These are phyloP conservation scores for Turnera subulata DNA, from an alignment of 345 rosid species.

Conservation along the genomic window DNA sequence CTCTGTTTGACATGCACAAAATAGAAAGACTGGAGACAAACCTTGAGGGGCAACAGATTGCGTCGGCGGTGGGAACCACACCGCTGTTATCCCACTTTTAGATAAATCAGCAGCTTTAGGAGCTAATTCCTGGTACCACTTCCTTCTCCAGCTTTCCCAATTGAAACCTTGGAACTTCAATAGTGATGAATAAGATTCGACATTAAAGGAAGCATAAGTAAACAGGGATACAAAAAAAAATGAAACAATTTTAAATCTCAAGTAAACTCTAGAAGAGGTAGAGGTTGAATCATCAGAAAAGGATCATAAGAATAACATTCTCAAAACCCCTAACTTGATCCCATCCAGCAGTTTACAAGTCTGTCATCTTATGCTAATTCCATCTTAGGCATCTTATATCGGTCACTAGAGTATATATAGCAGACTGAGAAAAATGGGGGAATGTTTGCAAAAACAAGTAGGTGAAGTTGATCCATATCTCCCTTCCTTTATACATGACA, in stretches of 20 bases:
- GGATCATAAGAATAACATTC: not conserved
- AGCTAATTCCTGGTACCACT: slow-evolving; percentile 46
- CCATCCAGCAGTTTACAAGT: not conserved
- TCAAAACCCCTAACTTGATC: not conserved
- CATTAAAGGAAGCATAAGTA: not conserved
- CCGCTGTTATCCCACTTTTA: slow-evolving; percentile 37
- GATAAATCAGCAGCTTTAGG: slow-evolving; percentile 46
- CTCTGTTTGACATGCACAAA: not conserved
- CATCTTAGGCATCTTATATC: too few relatives aligned
- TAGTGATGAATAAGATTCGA: not conserved
- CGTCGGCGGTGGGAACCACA: slow-evolving; percentile 55
- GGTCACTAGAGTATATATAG: too few relatives aligned
- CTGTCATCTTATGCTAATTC: too few relatives aligned
- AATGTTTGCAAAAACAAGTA: too few relatives aligned
- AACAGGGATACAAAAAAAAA: not conserved
- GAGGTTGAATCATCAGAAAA: not conserved
- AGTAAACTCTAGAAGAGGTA: not conserved
- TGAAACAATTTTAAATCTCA: slow-evolving; percentile 1
- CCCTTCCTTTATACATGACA: too few relatives aligned
- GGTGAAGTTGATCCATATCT: too few relatives aligned
- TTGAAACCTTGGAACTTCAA: slow-evolving; percentile 53
- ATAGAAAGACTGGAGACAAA: slow-evolving; percentile 10
- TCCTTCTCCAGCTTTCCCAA: slow-evolving; percentile 52
- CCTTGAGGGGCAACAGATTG: slow-evolving; percentile 53
- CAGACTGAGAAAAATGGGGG: too few relatives aligned